Evolutionary conservation across 768 basidiomycete species (phyloP).

Genomic region (Tephrocybe sp.): DNA sequence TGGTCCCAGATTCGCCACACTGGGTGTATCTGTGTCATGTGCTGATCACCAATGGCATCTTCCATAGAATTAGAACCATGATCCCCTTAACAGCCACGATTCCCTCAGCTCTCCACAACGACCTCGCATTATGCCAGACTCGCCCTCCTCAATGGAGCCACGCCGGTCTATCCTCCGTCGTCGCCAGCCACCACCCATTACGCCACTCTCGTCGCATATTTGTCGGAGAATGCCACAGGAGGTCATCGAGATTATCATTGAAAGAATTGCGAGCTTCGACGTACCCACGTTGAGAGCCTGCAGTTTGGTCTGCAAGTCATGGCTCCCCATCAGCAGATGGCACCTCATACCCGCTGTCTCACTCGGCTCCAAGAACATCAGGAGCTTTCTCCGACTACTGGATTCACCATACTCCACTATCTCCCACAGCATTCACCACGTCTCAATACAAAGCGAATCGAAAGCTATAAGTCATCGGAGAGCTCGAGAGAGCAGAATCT

Average conservation of each 20-base stretch:
- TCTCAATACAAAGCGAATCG: conserved; percentile 19
- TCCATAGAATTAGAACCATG: conserved; percentile 14
- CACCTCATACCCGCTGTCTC: conserved; percentile 17
- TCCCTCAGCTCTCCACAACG: conserved; percentile 9
- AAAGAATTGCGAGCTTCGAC: conserved; percentile 17
- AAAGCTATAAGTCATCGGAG: conserved; percentile 18
- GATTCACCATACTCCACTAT: conserved; percentile 18
- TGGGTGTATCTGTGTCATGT: conserved; percentile 16
- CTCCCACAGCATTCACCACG: conserved; percentile 14
- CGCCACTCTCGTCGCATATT: conserved; percentile 16
- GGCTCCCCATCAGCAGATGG: conserved; percentile 16
- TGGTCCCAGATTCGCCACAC: conserved; percentile 12
- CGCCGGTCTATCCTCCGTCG: conserved; percentile 20
- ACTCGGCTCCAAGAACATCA: conserved; percentile 14
- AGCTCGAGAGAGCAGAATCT: conserved; percentile 13
- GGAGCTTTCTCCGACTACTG: conserved; percentile 17
- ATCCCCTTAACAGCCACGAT: conserved; percentile 15
- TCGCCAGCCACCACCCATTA: conserved; percentile 17
- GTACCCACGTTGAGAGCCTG: conserved; percentile 18
- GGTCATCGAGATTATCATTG: conserved; percentile 18
- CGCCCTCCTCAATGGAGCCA: conserved; percentile 7
- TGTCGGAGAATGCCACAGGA: conserved; percentile 18
- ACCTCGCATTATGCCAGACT: conserved; percentile 5
- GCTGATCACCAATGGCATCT: conserved; percentile 20
- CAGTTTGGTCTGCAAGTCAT: conserved; percentile 18